Conservation (phyloP, 129 eudicot genomes). For the Flaveria robusta region DNA sequence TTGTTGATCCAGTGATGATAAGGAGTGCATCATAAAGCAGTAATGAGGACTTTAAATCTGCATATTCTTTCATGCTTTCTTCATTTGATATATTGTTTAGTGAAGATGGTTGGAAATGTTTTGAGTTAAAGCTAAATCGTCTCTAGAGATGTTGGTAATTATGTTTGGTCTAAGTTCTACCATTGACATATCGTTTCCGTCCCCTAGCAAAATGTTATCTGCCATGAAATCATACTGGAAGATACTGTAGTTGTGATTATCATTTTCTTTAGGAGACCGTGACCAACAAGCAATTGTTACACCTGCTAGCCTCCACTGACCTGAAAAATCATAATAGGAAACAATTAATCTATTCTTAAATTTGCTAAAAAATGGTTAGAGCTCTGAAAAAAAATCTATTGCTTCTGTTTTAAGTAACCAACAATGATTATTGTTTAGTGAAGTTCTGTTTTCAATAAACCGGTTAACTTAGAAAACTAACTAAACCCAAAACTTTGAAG, state of each 20-base stretch:
- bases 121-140: conserved; percentile 30
- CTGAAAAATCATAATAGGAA: conserved; percentile 36
- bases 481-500: no score
- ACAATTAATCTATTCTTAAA: not conserved
- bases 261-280: conserved; percentile 30
- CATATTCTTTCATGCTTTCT: conserved; percentile 92
- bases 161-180: conserved; percentile 69
- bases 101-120: conserved; percentile 29
- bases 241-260: conserved; percentile 18
- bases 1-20: conserved; percentile 59
- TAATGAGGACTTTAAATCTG: conserved; percentile 73
- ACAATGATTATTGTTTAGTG: no score
- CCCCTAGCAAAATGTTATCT: conserved; percentile 77
- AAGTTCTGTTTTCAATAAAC: no score
- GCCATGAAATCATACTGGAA: conserved; percentile 52
- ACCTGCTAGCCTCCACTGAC: conserved; percentile 85
- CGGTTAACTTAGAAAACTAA: no score
- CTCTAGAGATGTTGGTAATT: conserved; percentile 46
- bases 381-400: no score
- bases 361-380: no score
- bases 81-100: conserved; percentile 46
- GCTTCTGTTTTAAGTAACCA: no score
- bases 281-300: conserved; percentile 36
- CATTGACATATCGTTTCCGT: conserved; percentile 64
- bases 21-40: conserved; percentile 71